Base-by-base conservation (phyloP, 2,329 filamentous ascomycete genomes). In the Monosporascus sp. region DNA sequence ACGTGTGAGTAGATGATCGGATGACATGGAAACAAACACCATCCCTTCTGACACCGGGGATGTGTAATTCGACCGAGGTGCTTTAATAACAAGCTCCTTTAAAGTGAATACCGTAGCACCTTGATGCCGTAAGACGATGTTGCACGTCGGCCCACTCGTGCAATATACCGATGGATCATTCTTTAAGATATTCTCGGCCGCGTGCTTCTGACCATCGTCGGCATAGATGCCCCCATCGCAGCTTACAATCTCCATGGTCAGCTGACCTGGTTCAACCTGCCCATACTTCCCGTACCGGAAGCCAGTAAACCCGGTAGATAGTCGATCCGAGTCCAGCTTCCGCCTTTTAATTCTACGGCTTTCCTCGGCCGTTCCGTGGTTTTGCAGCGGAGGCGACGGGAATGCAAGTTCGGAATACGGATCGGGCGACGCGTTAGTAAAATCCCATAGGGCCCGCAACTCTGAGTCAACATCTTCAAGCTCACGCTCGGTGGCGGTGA, bases 41-140 rank as follows among this genome's bases (percentile, higher is more conserved):
- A 97, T 87, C 45, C 94, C 93, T 78, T 96, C 89, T 70, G 93
- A 87, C 50, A 96, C 86, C 89, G 91, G 91, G 61, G 90, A 86
- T 55, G 90, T 92, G 69, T 91, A 96, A 50, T 89, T 89, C 44
- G 81, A 75, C 37, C 84, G 83, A 1, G 93, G 93, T 9, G 89
- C 90, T 68, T 90, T 92, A 70, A 97, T 95, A 58, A 95, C 79
- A 48, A 97, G 74, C 71, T 93, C 93, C 61, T 90, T 88, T 52
- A 97, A 72, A 51, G 82, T 89, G 64, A 97, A 97, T 0, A 88
- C 83, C 2, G 88, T 87, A 38, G 84, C 84, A 45, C 89, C 90
- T 59, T 88, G 84, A 67, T 97, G 93, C 54, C 84, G 83, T 52
- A 97, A 71, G 14, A 97, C 78, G 61, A 97, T 83, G 65, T 96